Evolutionary conservation across 805 yeast species (phyloP).

Genomic region (Metschnikowia gruessii): DNA sequence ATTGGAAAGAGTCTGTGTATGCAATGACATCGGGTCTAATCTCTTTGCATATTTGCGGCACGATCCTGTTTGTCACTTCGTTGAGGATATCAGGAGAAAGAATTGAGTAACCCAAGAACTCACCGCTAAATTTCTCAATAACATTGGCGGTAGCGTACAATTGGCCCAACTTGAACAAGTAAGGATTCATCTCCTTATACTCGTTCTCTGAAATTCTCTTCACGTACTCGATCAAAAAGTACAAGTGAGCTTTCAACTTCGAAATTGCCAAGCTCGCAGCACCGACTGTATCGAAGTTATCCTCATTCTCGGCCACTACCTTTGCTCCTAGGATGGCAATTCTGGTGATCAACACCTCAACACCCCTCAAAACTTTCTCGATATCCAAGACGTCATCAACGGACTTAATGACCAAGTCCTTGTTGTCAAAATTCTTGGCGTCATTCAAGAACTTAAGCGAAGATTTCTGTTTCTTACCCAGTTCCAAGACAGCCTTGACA

Average conservation of each 20-base stretch:
- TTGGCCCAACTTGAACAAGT: slow-evolving; percentile 18
- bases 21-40: slow-evolving; percentile 21
- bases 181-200: slow-evolving; percentile 14
- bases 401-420: slow-evolving; percentile 11
- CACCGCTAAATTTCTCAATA: slow-evolving; percentile 21
- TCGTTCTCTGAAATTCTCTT: slow-evolving; percentile 12
- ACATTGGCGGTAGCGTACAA: slow-evolving; percentile 21
- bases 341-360: slow-evolving; percentile 21
- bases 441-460: slow-evolving; percentile 20
- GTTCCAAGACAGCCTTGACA: slow-evolving; percentile 16
- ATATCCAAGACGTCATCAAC: slow-evolving; percentile 15
- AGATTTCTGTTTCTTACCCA: slow-evolving; percentile 17
- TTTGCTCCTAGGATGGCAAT: slow-evolving; percentile 19
- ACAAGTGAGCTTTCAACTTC: slow-evolving; percentile 23
- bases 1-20: slow-evolving; percentile 22
- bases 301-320: slow-evolving; percentile 18
- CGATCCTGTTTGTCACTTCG: slow-evolving; percentile 18
- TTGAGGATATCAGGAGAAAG: slow-evolving; percentile 15
- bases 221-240: slow-evolving; percentile 18
- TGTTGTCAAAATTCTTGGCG: slow-evolving; percentile 18
- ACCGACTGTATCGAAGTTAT: slow-evolving; percentile 21
- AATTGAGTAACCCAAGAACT: slow-evolving; percentile 19
- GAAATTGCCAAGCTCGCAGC: slow-evolving; percentile 21
- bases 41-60: slow-evolving; percentile 18
- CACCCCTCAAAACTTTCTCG: slow-evolving; percentile 17